Evolutionary conservation across 257 asterid genomes (phyloP).

Genomic region (Solanum commersonii): DNA sequence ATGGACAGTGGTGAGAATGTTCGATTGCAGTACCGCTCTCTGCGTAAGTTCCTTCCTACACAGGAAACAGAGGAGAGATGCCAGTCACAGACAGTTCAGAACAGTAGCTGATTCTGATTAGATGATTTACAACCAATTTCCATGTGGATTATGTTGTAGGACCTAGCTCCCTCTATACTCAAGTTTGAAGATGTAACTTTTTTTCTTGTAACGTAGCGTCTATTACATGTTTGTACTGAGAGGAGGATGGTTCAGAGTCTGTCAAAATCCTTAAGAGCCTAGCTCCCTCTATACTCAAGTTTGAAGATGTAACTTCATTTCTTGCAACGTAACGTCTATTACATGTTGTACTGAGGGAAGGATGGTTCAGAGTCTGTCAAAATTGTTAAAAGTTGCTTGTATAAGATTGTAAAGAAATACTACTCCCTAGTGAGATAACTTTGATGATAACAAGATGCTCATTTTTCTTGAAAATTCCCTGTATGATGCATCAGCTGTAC

Average conservation of each 20-base stretch:
- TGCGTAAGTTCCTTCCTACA: constrained; percentile 45
- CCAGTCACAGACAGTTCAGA: constrained; percentile 49
- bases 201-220: not conserved
- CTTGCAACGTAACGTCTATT: not conserved
- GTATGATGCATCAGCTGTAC: not conserved
- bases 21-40: constrained; percentile 84
- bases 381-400: not conserved
- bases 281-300: not conserved
- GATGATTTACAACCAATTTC: not conserved
- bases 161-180: not conserved
- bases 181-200: not conserved
- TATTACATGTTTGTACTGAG: not conserved
- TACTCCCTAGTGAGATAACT: not conserved
- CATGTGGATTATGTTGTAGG: not conserved
- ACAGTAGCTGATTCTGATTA: constrained; percentile 47
- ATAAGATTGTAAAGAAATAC: not conserved
- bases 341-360: not conserved
- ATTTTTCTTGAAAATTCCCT: not conserved
- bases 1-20: constrained; percentile 79
- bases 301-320: not conserved
- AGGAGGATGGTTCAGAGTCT: too few relatives aligned
- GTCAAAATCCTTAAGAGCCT: not conserved
- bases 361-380: not conserved
- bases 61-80: constrained; percentile 45
- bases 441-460: not conserved